phyloP scores from a whole-genome alignment of 495 filamentous ascomycete genomes.

The Trichoderma virens region DNA sequence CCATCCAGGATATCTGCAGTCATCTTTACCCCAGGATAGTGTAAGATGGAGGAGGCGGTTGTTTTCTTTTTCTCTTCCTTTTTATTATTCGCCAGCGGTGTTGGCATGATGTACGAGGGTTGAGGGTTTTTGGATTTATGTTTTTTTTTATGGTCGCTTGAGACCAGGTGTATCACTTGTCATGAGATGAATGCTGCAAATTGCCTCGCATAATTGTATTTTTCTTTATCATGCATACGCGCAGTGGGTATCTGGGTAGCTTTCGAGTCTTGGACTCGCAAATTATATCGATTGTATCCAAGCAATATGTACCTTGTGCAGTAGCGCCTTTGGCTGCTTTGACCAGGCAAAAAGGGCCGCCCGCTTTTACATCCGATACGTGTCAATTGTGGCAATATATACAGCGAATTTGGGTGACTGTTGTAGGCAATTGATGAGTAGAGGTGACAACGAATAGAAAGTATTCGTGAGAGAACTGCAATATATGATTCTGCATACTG shows the following conservation, averaged over 20 bases:
- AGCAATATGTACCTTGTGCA: not conserved
- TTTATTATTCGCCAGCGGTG: not conserved
- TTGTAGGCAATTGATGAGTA: too few relatives aligned
- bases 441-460: too few relatives aligned
- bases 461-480: too few relatives aligned
- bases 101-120: not conserved
- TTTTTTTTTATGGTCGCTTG: not conserved
- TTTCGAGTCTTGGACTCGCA: not conserved
- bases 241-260: constrained; percentile 1
- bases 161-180: not conserved
- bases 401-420: not conserved
- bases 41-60: not conserved
- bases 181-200: not conserved
- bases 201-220: not conserved
- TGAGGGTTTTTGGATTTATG: not conserved
- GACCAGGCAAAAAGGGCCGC: not conserved
- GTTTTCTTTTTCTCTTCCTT: not conserved
- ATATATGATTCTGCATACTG: too few relatives aligned
- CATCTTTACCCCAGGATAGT: not conserved
- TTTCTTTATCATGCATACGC: not conserved
- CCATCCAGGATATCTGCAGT: not conserved
- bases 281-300: not conserved
- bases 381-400: not conserved
- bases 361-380: not conserved
- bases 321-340: not conserved